Evolutionary conservation across 2,329 filamentous ascomycete species (phyloP), one percentile per base, ranked within the genome.

Genomic region (Dendrostoma leiphaemia): DNA sequence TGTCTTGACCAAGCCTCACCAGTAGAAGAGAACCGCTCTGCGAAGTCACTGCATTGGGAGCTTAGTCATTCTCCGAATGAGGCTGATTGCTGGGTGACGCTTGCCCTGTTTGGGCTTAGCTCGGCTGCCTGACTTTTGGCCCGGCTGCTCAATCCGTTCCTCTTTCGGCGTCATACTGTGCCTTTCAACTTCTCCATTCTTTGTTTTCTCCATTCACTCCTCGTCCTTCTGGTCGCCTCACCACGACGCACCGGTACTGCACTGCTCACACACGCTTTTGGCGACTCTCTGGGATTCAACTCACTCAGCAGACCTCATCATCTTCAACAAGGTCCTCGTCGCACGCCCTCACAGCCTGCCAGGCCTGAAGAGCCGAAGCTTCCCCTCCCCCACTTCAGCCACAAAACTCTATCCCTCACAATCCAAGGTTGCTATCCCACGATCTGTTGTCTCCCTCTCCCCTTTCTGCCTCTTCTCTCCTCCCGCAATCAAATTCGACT

Each of bases 341-440:
- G 21, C 17, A 15, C 12, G 15, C 31, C 21, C n/a, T 13, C 15
- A 24, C 38, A 26, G 7, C 38, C 38, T 41, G 13, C n/a, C n/a
- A n/a, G n/a, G n/a, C n/a, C n/a, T n/a, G n/a, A n/a, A n/a, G 23
- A 41, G 13, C 23, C 24, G 37, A 45, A 56, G 43, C 37, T 48
- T 49, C 47, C 51, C 51, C 51, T 47, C 47, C 54, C 51, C 54
- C 54, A 47, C 54, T 54, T 50, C 49, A 35, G 40, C 34, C n/a
- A 46, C 54, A 54, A 23, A 23, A 50, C 50, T 54, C 46, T 45
- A 46, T 44, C 38, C 19, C 10, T 23, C 43, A 46, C 12, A 5
- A n/a, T n/a, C n/a, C n/a, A n/a, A 41, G 9, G 38, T n/a, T 7
- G 21, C 38, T 15, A n/a, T 26, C 38, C 17, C 38, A 41, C 38